Percentiles rank a stretch among this genome's conserved stretches.
Conservation (phyloP, 352 stramenopile genomes). For the Phytophthora tubulina region DNA sequence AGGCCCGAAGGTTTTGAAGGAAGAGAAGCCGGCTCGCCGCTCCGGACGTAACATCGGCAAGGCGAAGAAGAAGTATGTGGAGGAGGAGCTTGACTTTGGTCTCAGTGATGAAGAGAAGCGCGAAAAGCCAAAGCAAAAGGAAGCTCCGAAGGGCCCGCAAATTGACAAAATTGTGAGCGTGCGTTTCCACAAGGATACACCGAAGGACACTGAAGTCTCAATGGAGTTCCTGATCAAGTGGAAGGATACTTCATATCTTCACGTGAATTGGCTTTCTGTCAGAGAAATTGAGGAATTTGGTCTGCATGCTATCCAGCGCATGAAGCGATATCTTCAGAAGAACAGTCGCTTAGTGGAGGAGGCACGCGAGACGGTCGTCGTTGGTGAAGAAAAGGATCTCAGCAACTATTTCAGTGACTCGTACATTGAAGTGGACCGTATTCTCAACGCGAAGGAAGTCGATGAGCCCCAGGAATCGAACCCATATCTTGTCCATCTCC, state of each 20-base stretch:
- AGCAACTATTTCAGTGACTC: conserved; percentile 88
- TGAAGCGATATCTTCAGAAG: conserved; percentile 89
- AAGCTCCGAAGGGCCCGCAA: conserved; percentile 75
- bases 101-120: conserved; percentile 78
- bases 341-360: conserved; percentile 86
- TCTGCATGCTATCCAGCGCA: conserved; percentile 81
- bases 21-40: conserved; percentile 70
- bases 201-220: conserved; percentile 59
- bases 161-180: conserved; percentile 95
- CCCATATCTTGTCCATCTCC: conserved; percentile 58
- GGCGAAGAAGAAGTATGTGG: conserved; percentile 88
- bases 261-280: conserved; percentile 98
- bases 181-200: conserved; percentile 72
- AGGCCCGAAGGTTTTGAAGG: conserved; percentile 46
- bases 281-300: conserved; percentile 93
- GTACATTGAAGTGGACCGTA: conserved; percentile 87
- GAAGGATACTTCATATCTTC: conserved; percentile 97
- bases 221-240: conserved; percentile 99
- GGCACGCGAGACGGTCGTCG: conserved; percentile 76
- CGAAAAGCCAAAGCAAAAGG: conserved; percentile 42
- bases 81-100: conserved; percentile 81
- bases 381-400: conserved; percentile 80
- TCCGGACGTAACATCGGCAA: conserved; percentile 88
- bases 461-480: conserved; percentile 80
- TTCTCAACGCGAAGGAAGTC: conserved; percentile 80